Percentiles rank a stretch among this genome's conserved stretches.
Conservation (phyloP, 176 grass and related monocot species). For the Lolium perenne region DNA sequence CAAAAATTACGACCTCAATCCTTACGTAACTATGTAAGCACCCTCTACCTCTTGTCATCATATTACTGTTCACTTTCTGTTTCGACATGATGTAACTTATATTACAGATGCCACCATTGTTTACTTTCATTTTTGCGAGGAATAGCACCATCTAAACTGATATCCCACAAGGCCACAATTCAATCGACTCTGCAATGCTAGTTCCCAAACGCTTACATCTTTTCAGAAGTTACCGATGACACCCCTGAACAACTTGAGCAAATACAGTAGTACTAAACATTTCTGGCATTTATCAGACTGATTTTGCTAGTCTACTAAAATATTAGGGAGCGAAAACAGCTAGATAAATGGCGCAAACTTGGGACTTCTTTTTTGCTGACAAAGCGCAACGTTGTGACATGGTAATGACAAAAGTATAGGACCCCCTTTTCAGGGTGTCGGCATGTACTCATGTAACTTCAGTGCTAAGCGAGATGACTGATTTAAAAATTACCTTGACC, state of each 20-base stretch:
- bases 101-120: neutral
- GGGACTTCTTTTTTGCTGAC: no score
- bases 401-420: no score
- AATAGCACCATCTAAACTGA: neutral
- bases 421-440: no score
- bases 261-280: neutral
- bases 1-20: neutral
- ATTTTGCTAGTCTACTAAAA: neutral
- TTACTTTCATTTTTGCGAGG: neutral
- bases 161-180: neutral
- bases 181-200: neutral
- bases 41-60: neutral
- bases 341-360: neutral
- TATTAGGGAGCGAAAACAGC: neutral
- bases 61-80: neutral
- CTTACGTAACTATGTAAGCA: neutral
- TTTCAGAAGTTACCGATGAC: constrained; percentile 17
- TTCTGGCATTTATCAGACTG: neutral
- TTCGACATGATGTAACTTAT: neutral
- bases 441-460: no score
- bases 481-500: constrained; percentile 56
- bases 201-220: neutral
- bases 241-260: neutral
- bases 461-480: no score
- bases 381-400: no score